These are phyloP conservation scores for Hyphopichia burtonii DNA, from an alignment of 1,139 yeast genomes.

Conservation along the genomic window DNA sequence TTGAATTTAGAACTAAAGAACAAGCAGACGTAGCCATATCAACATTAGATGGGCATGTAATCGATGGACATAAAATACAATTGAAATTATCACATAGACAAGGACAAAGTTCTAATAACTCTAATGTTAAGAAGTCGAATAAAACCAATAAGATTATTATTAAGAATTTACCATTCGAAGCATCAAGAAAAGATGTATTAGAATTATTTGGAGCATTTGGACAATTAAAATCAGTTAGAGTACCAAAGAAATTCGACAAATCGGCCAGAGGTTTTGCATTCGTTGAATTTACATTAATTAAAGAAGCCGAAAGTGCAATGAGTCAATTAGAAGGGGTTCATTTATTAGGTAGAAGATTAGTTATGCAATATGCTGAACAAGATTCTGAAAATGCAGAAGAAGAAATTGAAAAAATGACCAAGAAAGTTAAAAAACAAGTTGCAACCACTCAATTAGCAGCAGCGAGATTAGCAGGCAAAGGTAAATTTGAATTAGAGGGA, in stretches of 20 bases:
- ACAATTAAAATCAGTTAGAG: constrained; percentile 88
- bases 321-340: constrained; percentile 93
- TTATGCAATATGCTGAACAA: constrained; percentile 89
- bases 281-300: constrained; percentile 82
- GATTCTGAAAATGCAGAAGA: constrained; percentile 83
- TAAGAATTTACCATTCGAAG: constrained; percentile 96
- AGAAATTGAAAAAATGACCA: constrained; percentile 87
- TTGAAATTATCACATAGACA: constrained; percentile 82
- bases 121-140: constrained; percentile 34
- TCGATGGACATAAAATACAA: constrained; percentile 90
- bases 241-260: constrained; percentile 93
- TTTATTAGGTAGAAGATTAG: constrained; percentile 91
- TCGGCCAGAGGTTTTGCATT: constrained; percentile 97
- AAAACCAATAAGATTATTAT: constrained; percentile 76
- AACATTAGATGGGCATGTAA: constrained; percentile 70
- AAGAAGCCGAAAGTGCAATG: constrained; percentile 97
- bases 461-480: constrained; percentile 70
- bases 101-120: constrained; percentile 33
- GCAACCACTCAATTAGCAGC: constrained; percentile 74
- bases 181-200: constrained; percentile 85
- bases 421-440: constrained; percentile 78
- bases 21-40: constrained; percentile 77
- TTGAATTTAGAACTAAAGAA: constrained; percentile 75
- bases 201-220: constrained; percentile 94
- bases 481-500: constrained; percentile 68